A percentile compares a stretch with the other conserved stretches of the same genome.
phyloP scores from a whole-genome alignment of 345 rosid genomes.

The Diplotaxis tenuifolia region DNA sequence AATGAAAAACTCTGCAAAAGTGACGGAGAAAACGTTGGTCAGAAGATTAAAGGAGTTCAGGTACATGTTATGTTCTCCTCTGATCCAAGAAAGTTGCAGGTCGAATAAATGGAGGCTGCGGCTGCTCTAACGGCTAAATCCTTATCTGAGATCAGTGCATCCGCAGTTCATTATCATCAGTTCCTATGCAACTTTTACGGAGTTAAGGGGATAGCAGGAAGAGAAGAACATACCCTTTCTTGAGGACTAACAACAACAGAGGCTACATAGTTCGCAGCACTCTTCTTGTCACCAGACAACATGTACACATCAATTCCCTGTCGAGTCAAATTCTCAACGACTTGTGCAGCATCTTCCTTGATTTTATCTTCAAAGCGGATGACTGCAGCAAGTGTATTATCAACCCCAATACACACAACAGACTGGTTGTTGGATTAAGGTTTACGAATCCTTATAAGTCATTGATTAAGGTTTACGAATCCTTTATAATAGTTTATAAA shows the following conservation, averaged over 20 bases:
- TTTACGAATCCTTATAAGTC: too few species aligned
- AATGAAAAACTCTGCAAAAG: constrained; percentile 19
- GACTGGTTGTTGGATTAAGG: constrained; percentile 64
- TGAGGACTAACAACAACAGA: constrained; percentile 80
- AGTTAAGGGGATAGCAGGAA: not conserved
- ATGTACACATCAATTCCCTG: constrained; percentile 79
- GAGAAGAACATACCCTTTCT: constrained; percentile 54
- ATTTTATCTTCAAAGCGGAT: constrained; percentile 84
- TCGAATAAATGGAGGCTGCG: too few species aligned
- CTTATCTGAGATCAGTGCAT: too few species aligned
- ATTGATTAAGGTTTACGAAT: too few species aligned
- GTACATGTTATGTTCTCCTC: too few species aligned
- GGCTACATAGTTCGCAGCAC: constrained; percentile 81
- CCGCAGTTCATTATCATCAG: too few species aligned
- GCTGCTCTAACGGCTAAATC: too few species aligned
- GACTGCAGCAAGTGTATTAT: constrained; percentile 69
- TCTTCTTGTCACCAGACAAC: constrained; percentile 92
- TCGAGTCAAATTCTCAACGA: constrained; percentile 60
- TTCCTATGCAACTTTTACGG: not conserved
- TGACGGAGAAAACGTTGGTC: too few species aligned
- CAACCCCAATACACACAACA: constrained; percentile 78
- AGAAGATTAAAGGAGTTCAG: too few species aligned
- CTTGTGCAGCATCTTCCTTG: constrained; percentile 83
- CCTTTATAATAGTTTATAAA: too few species aligned
- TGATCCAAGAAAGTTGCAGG: too few species aligned